Percentiles rank a stretch among this genome's conserved stretches.
Evolutionary conservation across 169 alveolate genomes (phyloP).

Genomic region (Perkinsus chesapeaki): DNA sequence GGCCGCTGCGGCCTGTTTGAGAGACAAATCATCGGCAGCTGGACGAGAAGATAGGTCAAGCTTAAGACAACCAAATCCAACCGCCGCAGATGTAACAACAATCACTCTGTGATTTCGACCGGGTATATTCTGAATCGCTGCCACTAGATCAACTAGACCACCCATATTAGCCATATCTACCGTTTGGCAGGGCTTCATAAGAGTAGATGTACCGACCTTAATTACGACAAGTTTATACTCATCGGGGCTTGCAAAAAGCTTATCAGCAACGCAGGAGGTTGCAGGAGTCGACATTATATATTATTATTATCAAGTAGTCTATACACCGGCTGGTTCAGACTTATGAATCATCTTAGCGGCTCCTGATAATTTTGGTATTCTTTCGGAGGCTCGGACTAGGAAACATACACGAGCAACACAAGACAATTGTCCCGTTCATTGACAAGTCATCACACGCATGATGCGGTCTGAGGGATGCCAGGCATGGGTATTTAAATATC

Average conservation of each 20-base stretch:
- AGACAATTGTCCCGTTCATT: no score
- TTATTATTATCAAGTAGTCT: background rate
- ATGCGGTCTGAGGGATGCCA: no score
- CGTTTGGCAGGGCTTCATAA: constrained; percentile 24
- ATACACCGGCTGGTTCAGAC: no score
- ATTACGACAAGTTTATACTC: constrained; percentile 21
- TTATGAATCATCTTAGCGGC: no score
- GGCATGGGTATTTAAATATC: no score
- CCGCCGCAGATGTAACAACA: constrained; percentile 46
- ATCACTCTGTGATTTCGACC: constrained; percentile 28
- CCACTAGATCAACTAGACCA: constrained; percentile 35
- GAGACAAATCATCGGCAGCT: constrained; percentile 5
- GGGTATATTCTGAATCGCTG: constrained; percentile 12
- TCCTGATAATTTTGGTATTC: no score
- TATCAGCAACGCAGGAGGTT: background rate
- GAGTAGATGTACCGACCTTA: constrained; percentile 45
- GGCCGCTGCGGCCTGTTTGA: constrained; percentile 49
- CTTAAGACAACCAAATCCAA: constrained; percentile 41
- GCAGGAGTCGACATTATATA: background rate
- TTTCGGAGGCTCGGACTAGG: no score
- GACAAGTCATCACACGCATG: no score
- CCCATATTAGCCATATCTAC: constrained; percentile 37
- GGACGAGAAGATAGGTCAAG: constrained; percentile 32
- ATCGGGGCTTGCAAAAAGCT: background rate
- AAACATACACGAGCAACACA: no score